phyloP scores from a whole-genome alignment of 768 basidiomycete species.

The Russula vinacea region DNA sequence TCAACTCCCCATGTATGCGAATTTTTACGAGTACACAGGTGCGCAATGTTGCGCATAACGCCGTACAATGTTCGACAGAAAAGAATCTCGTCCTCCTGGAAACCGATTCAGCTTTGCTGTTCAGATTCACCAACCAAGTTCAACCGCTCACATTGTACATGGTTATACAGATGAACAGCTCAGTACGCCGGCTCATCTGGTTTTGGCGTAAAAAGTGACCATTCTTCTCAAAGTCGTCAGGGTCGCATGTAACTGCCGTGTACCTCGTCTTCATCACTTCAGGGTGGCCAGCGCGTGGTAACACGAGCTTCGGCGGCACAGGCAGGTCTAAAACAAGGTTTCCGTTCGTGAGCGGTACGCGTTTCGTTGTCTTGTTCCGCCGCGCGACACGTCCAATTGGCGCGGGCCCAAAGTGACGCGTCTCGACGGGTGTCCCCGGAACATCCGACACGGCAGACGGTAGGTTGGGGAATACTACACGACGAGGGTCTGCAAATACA shows the following conservation, averaged over 20 bases:
- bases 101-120: slow-evolving; percentile 14
- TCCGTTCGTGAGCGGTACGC: slow-evolving; percentile 80
- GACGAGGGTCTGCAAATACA: slow-evolving; percentile 26
- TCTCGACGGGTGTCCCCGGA: slow-evolving; percentile 49
- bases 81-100: slow-evolving; percentile 80
- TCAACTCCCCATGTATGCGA: slow-evolving; percentile 95
- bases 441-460: slow-evolving; percentile 40
- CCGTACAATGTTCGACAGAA: slow-evolving; percentile 94
- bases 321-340: slow-evolving; percentile 82
- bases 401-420: slow-evolving; percentile 84
- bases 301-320: slow-evolving; percentile 79
- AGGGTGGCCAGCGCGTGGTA: slow-evolving; percentile 65
- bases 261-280: slow-evolving; percentile 75
- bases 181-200: slow-evolving; percentile 73
- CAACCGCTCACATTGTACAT: slow-evolving; percentile 82
- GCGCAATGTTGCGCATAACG: slow-evolving; percentile 84
- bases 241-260: slow-evolving; percentile 91
- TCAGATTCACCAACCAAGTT: slow-evolving; percentile 1
- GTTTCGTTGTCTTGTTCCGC: slow-evolving; percentile 70
- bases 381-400: slow-evolving; percentile 75
- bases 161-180: slow-evolving; percentile 91
- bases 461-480: slow-evolving; percentile 28
- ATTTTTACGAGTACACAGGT: slow-evolving; percentile 79
- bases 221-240: slow-evolving; percentile 82
- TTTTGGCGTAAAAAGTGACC: slow-evolving; percentile 86